Evolutionary conservation across 495 filamentous ascomycete genomes (phyloP).

Genomic region (Hypoxylon crocopeplum): DNA sequence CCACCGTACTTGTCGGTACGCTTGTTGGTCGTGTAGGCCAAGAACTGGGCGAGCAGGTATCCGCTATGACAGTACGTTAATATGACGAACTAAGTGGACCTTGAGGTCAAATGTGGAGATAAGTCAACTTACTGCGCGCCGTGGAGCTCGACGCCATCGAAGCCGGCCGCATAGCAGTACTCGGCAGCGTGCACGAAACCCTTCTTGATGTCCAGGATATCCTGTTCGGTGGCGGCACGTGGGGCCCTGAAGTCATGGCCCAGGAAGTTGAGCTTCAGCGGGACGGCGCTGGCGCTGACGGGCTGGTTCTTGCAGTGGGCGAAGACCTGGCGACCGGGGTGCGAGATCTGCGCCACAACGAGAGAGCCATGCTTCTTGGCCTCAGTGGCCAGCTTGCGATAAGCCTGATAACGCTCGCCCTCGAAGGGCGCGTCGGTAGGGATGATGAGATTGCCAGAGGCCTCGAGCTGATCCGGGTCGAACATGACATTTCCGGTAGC

Average conservation of each 20-base stretch:
- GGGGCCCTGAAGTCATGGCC: slow-evolving; percentile 31
- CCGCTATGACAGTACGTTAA: slow-evolving; percentile 36
- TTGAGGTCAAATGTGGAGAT: no score
- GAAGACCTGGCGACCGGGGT: slow-evolving; percentile 61
- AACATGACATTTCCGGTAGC: slow-evolving; percentile 71
- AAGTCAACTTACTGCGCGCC: slow-evolving; percentile 48
- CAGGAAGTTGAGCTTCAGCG: slow-evolving; percentile 42
- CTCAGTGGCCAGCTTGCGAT: slow-evolving; percentile 53
- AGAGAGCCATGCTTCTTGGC: slow-evolving; percentile 63
- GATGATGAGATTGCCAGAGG: slow-evolving; percentile 65
- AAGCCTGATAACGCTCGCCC: slow-evolving; percentile 64
- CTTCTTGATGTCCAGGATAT: slow-evolving; percentile 54
- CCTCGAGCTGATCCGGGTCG: slow-evolving; percentile 64
- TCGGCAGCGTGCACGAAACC: slow-evolving; percentile 47
- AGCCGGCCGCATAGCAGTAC: slow-evolving; percentile 49
- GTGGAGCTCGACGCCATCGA: slow-evolving; percentile 65
- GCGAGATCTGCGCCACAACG: slow-evolving; percentile 64
- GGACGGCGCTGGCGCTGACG: slow-evolving; percentile 65
- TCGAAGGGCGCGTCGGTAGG: slow-evolving; percentile 51
- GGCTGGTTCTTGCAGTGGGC: slow-evolving; percentile 59
- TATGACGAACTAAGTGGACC: no score
- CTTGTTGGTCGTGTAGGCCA: slow-evolving; percentile 57
- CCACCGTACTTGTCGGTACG: slow-evolving; percentile 62
- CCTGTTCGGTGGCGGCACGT: slow-evolving; percentile 51
- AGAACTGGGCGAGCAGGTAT: slow-evolving; percentile 63